These are phyloP conservation scores for Hemisphaericaspora xylofermentans DNA, from an alignment of 1,139 yeast species.

Conservation along the genomic window DNA sequence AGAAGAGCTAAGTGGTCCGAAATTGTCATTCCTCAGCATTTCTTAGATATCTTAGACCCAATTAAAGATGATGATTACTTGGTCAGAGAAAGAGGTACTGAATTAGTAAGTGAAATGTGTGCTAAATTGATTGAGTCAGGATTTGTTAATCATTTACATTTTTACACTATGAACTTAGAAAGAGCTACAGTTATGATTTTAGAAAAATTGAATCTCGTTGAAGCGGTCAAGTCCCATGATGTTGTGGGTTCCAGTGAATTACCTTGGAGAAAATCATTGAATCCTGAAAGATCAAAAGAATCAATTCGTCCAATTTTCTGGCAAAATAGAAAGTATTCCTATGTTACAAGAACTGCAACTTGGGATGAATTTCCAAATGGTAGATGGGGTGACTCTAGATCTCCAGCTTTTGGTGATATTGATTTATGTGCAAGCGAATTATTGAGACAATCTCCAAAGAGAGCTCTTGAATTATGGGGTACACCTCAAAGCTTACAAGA, in stretches of 20 bases:
- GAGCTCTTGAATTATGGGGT: conserved; percentile 87
- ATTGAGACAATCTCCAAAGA: conserved; percentile 76
- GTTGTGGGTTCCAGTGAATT: conserved; percentile 43
- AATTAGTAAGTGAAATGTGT: conserved; percentile 84
- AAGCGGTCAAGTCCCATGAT: conserved; percentile 41
- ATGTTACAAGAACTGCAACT: conserved; percentile 83
- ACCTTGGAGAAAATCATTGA: conserved; percentile 91
- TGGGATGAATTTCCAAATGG: conserved; percentile 98
- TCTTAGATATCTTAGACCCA: conserved; percentile 71
- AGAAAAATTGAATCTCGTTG: conserved; percentile 66
- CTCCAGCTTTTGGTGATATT: conserved; percentile 90
- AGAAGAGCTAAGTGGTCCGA: conserved; percentile 96
- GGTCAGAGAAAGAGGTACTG: conserved; percentile 85
- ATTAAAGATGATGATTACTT: conserved; percentile 86
- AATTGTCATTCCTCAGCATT: conserved; percentile 72
- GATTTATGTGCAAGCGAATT: conserved; percentile 77
- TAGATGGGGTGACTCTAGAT: conserved; percentile 91
- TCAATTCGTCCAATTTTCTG: conserved; percentile 92
- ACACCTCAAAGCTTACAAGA: conserved; percentile 61
- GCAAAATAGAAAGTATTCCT: conserved; percentile 91
- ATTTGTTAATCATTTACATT: conserved; percentile 79
- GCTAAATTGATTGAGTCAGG: conserved; percentile 68
- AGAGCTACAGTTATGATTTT: conserved; percentile 86
- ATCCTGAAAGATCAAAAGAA: conserved; percentile 79
- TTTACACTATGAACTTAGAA: conserved; percentile 95